Percentiles rank a stretch among this genome's conserved stretches.
Conservation (phyloP, 2,329 filamentous ascomycete genomes). For the Diaporthe amygdali region DNA sequence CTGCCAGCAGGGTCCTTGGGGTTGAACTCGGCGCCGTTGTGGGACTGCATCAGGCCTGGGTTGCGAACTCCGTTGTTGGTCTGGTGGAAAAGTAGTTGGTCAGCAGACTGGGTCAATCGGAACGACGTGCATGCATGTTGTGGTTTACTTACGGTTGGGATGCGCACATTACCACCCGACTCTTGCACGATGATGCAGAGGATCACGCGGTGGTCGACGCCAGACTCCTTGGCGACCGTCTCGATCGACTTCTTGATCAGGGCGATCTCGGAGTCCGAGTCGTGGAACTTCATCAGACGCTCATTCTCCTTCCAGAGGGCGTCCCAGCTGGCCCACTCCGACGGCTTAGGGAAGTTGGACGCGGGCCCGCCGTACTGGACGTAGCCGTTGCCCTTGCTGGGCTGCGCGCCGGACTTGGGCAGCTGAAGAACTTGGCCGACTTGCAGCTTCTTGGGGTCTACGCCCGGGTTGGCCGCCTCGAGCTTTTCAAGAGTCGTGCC, state of each 20-base stretch:
- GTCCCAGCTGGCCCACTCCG: background rate
- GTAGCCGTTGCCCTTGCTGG: background rate
- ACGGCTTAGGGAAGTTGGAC: background rate
- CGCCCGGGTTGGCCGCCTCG: background rate
- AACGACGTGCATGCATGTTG: background rate
- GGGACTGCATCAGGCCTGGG: slow-evolving; percentile 47
- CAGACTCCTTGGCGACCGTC: slow-evolving; percentile 32
- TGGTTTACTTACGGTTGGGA: slow-evolving; percentile 31
- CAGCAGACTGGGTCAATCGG: background rate
- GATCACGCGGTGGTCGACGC: slow-evolving; percentile 47
- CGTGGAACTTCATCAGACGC: slow-evolving; percentile 7
- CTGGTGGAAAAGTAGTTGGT: background rate
- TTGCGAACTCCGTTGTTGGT: slow-evolving; percentile 47
- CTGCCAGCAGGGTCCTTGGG: slow-evolving; percentile 17
- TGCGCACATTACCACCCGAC: slow-evolving; percentile 49
- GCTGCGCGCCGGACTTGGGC: background rate
- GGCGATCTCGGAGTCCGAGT: slow-evolving; percentile 4
- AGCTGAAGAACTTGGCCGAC: slow-evolving; percentile 1
- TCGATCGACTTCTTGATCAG: slow-evolving; percentile 40
- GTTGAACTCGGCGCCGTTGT: slow-evolving; percentile 39
- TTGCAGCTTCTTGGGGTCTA: background rate
- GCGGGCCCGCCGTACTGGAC: background rate
- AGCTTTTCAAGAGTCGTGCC: background rate
- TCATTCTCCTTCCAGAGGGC: background rate
- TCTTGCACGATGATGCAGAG: slow-evolving; percentile 51